A percentile compares a stretch with the other conserved stretches of the same genome.
phyloP scores from a whole-genome alignment of 2,329 filamentous ascomycete species.

The Penicillium sp. region DNA sequence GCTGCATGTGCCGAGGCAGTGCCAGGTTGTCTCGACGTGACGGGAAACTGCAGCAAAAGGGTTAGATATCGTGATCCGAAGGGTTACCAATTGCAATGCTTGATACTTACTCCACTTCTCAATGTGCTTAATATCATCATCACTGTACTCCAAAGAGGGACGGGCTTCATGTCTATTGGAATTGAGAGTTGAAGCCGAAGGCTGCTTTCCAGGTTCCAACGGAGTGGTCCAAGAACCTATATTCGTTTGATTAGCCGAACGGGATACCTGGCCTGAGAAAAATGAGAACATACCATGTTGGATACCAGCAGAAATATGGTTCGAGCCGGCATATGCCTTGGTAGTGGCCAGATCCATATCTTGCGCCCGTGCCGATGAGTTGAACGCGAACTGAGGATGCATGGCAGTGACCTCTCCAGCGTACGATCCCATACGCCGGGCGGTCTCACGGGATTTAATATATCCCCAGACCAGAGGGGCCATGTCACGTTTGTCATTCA shows the following conservation, averaged over 20 bases:
- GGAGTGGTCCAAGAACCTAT: slow-evolving; percentile 61
- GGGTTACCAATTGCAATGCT: background rate
- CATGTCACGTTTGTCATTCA: slow-evolving; percentile 84
- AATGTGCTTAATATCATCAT: slow-evolving; percentile 54
- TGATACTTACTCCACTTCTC: slow-evolving; percentile 56
- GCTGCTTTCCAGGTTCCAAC: slow-evolving; percentile 54
- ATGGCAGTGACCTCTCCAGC: slow-evolving; percentile 66
- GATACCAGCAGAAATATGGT: slow-evolving; percentile 69
- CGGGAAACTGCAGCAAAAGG: slow-evolving; percentile 51
- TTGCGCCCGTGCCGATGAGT: slow-evolving; percentile 65
- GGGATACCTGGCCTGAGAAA: background rate
- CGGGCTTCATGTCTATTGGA: slow-evolving; percentile 61
- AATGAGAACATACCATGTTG: slow-evolving; percentile 57
- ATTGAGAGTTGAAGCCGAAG: slow-evolving; percentile 56
- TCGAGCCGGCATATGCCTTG: slow-evolving; percentile 70
- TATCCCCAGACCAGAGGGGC: slow-evolving; percentile 81
- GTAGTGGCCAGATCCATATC: slow-evolving; percentile 75
- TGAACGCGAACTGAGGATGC: slow-evolving; percentile 71
- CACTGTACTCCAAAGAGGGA: slow-evolving; percentile 65
- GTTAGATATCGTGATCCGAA: background rate
- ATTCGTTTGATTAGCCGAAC: background rate
- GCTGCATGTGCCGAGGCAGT: slow-evolving; percentile 66
- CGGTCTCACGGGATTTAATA: slow-evolving; percentile 78
- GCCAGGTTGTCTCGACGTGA: slow-evolving; percentile 75
- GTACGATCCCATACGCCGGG: slow-evolving; percentile 73